phyloP scores from a whole-genome alignment of 805 yeast genomes.

The Scheffersomyces stipitis region DNA sequence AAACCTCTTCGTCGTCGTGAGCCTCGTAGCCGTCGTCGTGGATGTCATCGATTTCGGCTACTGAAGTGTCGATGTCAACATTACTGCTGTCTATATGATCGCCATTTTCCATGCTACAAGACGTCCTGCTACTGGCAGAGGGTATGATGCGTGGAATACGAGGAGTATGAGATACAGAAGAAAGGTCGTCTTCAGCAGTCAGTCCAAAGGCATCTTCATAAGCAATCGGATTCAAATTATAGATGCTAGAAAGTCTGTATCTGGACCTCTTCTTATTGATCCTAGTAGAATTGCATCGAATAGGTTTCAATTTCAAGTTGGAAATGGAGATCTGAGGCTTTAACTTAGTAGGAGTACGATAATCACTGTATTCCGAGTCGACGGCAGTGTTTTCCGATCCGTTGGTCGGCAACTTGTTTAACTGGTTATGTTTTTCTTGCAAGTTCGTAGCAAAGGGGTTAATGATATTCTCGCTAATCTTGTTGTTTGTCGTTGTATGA shows the following conservation, averaged over 20 bases:
- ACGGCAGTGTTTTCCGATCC: not conserved
- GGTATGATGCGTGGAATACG: not conserved
- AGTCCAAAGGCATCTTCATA: constrained; percentile 11
- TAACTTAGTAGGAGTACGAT: not conserved
- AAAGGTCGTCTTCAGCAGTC: not conserved
- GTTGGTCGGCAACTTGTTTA: not conserved
- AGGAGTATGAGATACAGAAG: not conserved
- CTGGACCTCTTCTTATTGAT: constrained; percentile 41
- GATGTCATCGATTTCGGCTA: not conserved
- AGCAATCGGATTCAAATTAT: constrained; percentile 36
- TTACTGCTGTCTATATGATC: not conserved
- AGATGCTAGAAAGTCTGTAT: constrained; percentile 38
- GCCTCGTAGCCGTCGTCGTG: not conserved
- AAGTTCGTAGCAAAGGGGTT: not conserved
- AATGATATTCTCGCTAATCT: not conserved
- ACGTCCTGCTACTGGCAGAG: not conserved
- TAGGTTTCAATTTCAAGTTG: constrained; percentile 38
- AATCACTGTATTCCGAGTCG: not conserved
- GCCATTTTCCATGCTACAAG: not conserved
- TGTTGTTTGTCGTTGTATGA: not conserved
- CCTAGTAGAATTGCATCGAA: constrained; percentile 31
- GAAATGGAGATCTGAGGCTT: constrained; percentile 26
- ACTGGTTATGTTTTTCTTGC: not conserved
- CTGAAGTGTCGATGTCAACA: not conserved
- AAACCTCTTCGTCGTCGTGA: not conserved